Evolutionary conservation across 345 rosid species (phyloP), one percentile per base, ranked within the genome.

Genomic region (Salix viminalis): DNA sequence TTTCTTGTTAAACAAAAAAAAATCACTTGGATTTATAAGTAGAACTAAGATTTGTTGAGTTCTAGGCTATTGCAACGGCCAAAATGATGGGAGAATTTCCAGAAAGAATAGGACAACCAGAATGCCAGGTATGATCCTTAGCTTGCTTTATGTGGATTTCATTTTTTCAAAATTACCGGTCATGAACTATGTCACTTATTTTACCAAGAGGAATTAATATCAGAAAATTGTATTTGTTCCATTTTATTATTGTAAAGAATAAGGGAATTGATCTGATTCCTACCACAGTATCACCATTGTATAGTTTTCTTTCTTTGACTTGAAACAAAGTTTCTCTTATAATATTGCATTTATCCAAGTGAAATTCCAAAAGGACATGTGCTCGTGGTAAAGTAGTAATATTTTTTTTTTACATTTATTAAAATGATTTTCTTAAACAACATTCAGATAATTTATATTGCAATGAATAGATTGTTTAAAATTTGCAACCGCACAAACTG

Each of bases 1-100:
- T 13, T 62, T 14, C 19, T 48, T 28, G 21, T 30, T 19, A 54
- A 12, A 50, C 24, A 21, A 71, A 54, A 71, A 71, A 71, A 32
- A 52, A 7, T 2, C 9, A n/a, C 58, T 16, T 76, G 74, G 52
- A 37, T 71, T 75, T 60, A 77, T 65, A 56, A 71, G 74, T 78
- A 83, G 37, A 81, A 72, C 70, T 71, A 80, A 70, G 50, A 65
- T 75, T 32, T 58, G 65, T 84, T 65, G 21, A 72, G 39, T 82
- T 84, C 58, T 84, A 96, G 99, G 99, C 96, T 74, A 90, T 96
- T 79, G 98, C 97, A 32, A 87, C 91, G 71, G 97, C 95, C 76
- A 87, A 96, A 84, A 89, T 94, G 91, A 90, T 88, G 77, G 99
- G 98, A 78, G 99, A 96, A 76, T 94, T 86, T 79, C 99, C 99